Percentiles rank a stretch among this genome's conserved stretches.
Conservation (phyloP, 352 stramenopile genomes). For the Pythium volutum region DNA sequence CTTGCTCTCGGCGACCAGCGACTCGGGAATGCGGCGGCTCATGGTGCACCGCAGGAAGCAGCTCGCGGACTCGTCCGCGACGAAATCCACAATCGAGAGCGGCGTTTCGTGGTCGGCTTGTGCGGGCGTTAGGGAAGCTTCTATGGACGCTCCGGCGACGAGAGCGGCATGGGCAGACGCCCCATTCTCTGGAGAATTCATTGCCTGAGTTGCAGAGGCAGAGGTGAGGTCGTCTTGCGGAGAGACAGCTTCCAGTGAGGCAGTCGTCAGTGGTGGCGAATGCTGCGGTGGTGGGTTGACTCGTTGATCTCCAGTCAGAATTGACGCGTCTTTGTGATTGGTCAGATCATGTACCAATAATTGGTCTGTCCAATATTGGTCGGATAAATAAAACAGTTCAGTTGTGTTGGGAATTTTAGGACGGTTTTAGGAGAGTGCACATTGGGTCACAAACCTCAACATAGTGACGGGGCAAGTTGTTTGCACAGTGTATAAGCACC, state of each 20-base stretch:
- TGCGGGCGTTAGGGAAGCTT: neutral
- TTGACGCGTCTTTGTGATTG: slow-evolving; percentile 1
- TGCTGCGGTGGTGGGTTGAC: neutral
- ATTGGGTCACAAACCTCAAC: too few relatives aligned
- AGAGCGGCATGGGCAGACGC: neutral
- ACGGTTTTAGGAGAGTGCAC: too few relatives aligned
- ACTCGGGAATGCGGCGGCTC: slow-evolving; percentile 62
- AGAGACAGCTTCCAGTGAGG: neutral
- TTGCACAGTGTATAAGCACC: too few relatives aligned
- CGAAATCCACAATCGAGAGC: slow-evolving; percentile 38
- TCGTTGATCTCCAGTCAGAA: slow-evolving; percentile 10
- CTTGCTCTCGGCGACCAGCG: slow-evolving; percentile 41
- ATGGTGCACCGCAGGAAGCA: slow-evolving; percentile 65
- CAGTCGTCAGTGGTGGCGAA: neutral
- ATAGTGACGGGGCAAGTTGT: too few relatives aligned
- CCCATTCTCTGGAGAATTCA: neutral
- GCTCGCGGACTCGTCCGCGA: slow-evolving; percentile 49
- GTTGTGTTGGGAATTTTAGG: too few relatives aligned
- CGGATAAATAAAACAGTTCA: too few relatives aligned
- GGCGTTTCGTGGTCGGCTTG: neutral
- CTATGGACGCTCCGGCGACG: neutral
- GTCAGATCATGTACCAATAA: too few relatives aligned
- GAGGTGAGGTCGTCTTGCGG: neutral
- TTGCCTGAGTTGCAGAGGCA: neutral
- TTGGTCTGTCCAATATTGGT: neutral